Evolutionary conservation across 2,329 filamentous ascomycete species (phyloP), one percentile per base, ranked within the genome.

Genomic region (Diatrype stigma): DNA sequence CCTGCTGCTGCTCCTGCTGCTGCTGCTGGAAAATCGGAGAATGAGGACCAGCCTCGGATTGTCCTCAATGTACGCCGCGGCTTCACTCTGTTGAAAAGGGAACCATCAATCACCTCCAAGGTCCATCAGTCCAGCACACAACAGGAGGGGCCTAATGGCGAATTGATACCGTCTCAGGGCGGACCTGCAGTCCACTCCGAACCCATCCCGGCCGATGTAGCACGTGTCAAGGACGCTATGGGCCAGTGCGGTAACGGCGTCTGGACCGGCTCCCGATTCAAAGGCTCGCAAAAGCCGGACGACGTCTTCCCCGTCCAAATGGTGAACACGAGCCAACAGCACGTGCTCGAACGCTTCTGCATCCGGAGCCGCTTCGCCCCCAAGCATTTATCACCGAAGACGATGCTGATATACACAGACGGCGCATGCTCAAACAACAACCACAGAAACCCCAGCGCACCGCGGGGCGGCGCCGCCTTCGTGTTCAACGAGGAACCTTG

Each of bases 321-420:
- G 8, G 23, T 45, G 34, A 48, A 51, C 16, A 8, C 49, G 37
- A 2, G 14, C 21, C 6, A 19, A 5, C 17, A 19, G 26, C 12
- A 23, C 23, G 3, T 23, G 19, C 19, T 45, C 16, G 32, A 48
- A 16, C 22, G 50, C 26, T 51, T 48, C 23, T 45, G 30, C 28
- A 51, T 51, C 26, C 50, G 50, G 14, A 45, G 40, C 16, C 50
- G 50, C 30, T 48, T 45, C 35, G 46, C 30, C 11, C 50, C 50
- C 11, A 38, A 40, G 7, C 17, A 38, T n/a, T 37, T 45, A 2
- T 5, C 6, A 4, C n/a, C 16, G 14, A 37, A 37, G 14, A 37
- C 34, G 6, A 37, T 37, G 34, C 30, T 47, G 30, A 37, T 47
- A 2, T 47, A 34, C 28, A 28, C 23, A 11, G 45, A 38, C 16